Evolutionary conservation across 2,329 filamentous ascomycete genomes (phyloP).

Genomic region (Penicillium psychrosexuale): DNA sequence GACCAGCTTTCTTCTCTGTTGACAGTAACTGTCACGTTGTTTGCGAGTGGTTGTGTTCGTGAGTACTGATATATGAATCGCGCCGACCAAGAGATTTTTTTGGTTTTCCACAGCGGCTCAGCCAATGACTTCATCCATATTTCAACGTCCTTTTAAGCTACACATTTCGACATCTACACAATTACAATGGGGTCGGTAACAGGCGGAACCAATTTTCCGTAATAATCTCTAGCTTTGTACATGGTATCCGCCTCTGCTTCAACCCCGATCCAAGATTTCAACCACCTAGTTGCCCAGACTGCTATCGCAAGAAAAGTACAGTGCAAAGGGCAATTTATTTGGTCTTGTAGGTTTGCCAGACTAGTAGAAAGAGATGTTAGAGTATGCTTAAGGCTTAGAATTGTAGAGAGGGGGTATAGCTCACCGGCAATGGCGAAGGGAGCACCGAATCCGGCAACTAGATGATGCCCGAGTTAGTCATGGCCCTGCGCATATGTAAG

Average conservation of each 20-base stretch:
- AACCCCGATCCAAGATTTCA: slow-evolving; percentile 21
- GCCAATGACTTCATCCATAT: slow-evolving; percentile 46
- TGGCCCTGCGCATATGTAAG: neutral
- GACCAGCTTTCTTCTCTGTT: neutral
- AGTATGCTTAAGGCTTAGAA: slow-evolving; percentile 7
- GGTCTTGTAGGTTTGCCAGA: slow-evolving; percentile 68
- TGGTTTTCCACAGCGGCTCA: slow-evolving; percentile 39
- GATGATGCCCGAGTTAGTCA: slow-evolving; percentile 38
- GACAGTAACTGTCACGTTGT: neutral
- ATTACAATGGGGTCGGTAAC: slow-evolving; percentile 14
- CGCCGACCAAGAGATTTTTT: slow-evolving; percentile 35
- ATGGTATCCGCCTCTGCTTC: slow-evolving; percentile 34
- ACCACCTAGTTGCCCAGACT: slow-evolving; percentile 19
- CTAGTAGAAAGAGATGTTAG: slow-evolving; percentile 41
- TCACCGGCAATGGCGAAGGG: slow-evolving; percentile 65
- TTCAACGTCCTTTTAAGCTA: slow-evolving; percentile 27
- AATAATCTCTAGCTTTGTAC: slow-evolving; percentile 42
- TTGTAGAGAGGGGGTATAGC: slow-evolving; percentile 23
- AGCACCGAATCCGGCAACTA: slow-evolving; percentile 57
- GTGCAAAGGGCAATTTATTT: slow-evolving; percentile 29
- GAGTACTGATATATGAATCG: slow-evolving; percentile 27
- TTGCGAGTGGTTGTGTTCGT: slow-evolving; percentile 16
- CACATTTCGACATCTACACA: slow-evolving; percentile 17
- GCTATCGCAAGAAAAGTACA: slow-evolving; percentile 19
- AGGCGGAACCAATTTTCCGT: slow-evolving; percentile 23